Conservation (phyloP, 768 basidiomycete genomes). For the Austroboletus festivus region DNA sequence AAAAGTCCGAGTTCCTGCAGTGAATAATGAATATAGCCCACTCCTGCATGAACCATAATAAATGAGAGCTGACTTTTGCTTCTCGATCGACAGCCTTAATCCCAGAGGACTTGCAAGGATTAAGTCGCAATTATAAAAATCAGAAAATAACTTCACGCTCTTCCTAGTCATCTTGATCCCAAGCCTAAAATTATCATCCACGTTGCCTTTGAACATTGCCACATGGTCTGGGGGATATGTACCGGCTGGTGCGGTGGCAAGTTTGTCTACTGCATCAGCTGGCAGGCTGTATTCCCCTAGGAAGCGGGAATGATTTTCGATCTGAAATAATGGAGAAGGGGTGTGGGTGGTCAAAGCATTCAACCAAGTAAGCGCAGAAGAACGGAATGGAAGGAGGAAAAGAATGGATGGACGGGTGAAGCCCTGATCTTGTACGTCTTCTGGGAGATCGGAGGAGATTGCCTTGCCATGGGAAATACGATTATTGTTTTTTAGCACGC, state of each 20-base stretch:
- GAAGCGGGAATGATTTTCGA: slow-evolving; percentile 88
- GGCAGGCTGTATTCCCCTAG: slow-evolving; percentile 80
- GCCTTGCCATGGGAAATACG: slow-evolving; percentile 74
- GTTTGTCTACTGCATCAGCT: slow-evolving; percentile 73
- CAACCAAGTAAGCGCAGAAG: slow-evolving; percentile 80
- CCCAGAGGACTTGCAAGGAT: slow-evolving; percentile 94
- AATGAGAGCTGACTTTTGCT: slow-evolving; percentile 70
- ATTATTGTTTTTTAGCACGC: slow-evolving; percentile 91
- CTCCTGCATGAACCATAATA: too few species aligned
- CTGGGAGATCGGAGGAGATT: slow-evolving; percentile 52
- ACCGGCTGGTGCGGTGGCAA: slow-evolving; percentile 67
- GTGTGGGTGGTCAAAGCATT: slow-evolving; percentile 75
- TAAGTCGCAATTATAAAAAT: slow-evolving; percentile 88
- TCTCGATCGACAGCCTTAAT: slow-evolving; percentile 86
- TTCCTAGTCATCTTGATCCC: slow-evolving; percentile 93
- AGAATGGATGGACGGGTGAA: slow-evolving; percentile 96
- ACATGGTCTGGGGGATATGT: slow-evolving; percentile 87
- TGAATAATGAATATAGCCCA: slow-evolving; percentile 4
- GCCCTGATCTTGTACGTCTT: slow-evolving; percentile 91
- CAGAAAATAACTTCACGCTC: slow-evolving; percentile 85
- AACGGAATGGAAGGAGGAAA: slow-evolving; percentile 90
- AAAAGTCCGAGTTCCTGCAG: slow-evolving; percentile 77
- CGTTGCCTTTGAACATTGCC: slow-evolving; percentile 93
- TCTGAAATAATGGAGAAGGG: slow-evolving; percentile 67
- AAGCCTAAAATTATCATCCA: slow-evolving; percentile 91